phyloP scores from a whole-genome alignment of 768 basidiomycete species.

The Boletus coccyginus region DNA sequence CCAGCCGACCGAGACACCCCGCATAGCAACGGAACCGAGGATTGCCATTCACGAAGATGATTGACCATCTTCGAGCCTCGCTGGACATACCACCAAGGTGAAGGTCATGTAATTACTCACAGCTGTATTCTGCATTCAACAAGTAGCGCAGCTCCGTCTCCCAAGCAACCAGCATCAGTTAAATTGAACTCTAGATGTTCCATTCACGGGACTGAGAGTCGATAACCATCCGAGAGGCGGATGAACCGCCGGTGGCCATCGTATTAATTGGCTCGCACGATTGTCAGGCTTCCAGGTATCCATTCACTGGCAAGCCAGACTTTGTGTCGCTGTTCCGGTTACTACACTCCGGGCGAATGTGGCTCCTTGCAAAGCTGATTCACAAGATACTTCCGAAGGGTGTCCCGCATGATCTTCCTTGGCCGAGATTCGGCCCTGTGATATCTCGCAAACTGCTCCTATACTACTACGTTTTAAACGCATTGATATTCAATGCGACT shows the following conservation, averaged over 20 bases:
- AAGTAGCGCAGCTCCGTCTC: neutral
- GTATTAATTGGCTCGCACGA: neutral
- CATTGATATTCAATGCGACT: no score
- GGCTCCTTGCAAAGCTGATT: neutral
- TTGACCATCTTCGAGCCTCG: conserved; percentile 16
- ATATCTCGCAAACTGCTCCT: neutral
- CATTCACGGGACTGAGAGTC: neutral
- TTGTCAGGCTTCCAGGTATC: neutral
- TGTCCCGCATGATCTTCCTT: neutral
- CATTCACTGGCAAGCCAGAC: neutral
- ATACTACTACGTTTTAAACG: neutral
- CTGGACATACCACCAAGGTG: conserved; percentile 1
- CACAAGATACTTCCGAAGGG: neutral
- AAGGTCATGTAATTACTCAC: conserved; percentile 1
- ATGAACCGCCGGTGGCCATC: neutral
- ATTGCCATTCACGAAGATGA: conserved; percentile 55
- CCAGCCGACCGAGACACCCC: conserved; percentile 6
- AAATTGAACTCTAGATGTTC: neutral
- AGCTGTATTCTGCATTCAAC: conserved; percentile 4
- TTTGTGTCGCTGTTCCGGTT: no score
- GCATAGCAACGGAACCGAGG: conserved; percentile 34
- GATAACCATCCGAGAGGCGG: neutral
- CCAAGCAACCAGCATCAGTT: neutral
- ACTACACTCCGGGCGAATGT: neutral
- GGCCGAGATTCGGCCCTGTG: neutral